Evolutionary conservation across 306 rosid species (phyloP).

Genomic region (cucumber (Cucumis sativus)): Cucumber_9930_V3 NC_026659.2:9839001-9839500

Average conservation of each 20-base stretch:
- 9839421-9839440: neutral
- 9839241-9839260: conserved; percentile 14
- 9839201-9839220: neutral
- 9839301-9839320: conserved; percentile 69
- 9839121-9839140: neutral
- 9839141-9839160: neutral
- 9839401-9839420: neutral
- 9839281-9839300: conserved; percentile 73
- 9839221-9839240: neutral
- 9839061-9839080: neutral
- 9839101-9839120: neutral
- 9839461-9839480: neutral
- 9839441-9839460: neutral
- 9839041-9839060: neutral
- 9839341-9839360: conserved; percentile 66
- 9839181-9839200: neutral
- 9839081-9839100: neutral
- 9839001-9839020: neutral
- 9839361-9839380: neutral
- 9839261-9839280: conserved; percentile 50
- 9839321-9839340: conserved; percentile 69
- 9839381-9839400: neutral
- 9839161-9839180: neutral
- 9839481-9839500: no score
- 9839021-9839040: neutral